phyloP scores from a whole-genome alignment of 495 filamentous ascomycete species.

The Trichoderma parareesei region DNA sequence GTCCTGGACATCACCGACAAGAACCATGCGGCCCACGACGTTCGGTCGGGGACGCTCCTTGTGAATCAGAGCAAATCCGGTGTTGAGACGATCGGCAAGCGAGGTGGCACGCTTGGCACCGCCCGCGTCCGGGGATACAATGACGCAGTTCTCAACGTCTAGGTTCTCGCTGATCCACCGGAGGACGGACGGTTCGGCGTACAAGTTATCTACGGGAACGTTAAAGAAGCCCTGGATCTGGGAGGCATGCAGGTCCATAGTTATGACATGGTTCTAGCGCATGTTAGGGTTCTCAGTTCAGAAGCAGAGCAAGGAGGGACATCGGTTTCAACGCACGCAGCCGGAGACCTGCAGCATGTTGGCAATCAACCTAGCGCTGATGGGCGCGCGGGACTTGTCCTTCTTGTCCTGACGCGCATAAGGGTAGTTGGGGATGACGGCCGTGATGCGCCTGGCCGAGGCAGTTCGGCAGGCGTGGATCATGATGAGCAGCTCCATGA shows the following conservation, averaged over 20 bases:
- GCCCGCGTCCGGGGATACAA: slow-evolving; percentile 93
- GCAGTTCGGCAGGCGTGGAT: slow-evolving; percentile 98
- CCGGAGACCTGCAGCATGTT: slow-evolving; percentile 98
- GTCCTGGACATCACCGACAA: slow-evolving; percentile 67
- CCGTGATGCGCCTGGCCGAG: slow-evolving; percentile 82
- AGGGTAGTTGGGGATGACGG: slow-evolving; percentile 91
- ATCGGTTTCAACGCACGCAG: slow-evolving; percentile 5
- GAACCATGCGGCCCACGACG: slow-evolving; percentile 93
- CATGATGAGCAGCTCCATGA: slow-evolving; percentile 99
- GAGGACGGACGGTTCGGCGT: slow-evolving; percentile 88
- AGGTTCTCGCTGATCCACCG: slow-evolving; percentile 87
- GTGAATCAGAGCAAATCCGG: slow-evolving; percentile 97
- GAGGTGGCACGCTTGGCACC: slow-evolving; percentile 96
- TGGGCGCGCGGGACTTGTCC: slow-evolving; percentile 86
- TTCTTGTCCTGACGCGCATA: slow-evolving; percentile 99
- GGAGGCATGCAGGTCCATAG: slow-evolving; percentile 75
- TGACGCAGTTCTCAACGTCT: slow-evolving; percentile 74
- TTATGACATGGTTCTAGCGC: slow-evolving; percentile 70
- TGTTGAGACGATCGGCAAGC: slow-evolving; percentile 88
- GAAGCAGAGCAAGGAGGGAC: background rate
- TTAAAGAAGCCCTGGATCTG: slow-evolving; percentile 95
- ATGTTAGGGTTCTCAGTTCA: slow-evolving; percentile 25
- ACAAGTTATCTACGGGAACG: slow-evolving; percentile 94
- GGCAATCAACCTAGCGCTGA: slow-evolving; percentile 87
- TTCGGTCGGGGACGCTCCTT: slow-evolving; percentile 94